These are phyloP conservation scores for Gilbertella persicaria DNA, from an alignment of 371 early-diverging fungal species.

Conservation along the genomic window DNA sequence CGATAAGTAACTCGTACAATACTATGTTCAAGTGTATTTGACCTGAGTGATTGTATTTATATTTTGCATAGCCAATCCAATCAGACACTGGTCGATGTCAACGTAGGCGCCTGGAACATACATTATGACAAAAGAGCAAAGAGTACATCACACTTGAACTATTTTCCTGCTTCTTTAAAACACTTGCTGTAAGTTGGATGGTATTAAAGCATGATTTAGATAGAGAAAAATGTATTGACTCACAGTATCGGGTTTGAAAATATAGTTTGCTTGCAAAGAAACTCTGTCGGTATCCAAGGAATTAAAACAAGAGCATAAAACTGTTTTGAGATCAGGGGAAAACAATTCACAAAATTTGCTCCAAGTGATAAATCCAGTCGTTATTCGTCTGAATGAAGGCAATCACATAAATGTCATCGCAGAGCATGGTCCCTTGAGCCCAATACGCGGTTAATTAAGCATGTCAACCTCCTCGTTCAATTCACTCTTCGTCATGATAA, in stretches of 20 bases:
- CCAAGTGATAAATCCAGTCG: slow-evolving; percentile 23
- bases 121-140: slow-evolving; percentile 34
- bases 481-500: too few species aligned
- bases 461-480: too few species aligned
- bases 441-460: too few species aligned
- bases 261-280: slow-evolving; percentile 31
- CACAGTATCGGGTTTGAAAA: slow-evolving; percentile 29
- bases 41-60: slow-evolving; percentile 17
- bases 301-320: slow-evolving; percentile 23
- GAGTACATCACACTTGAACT: slow-evolving; percentile 25
- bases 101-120: slow-evolving; percentile 29
- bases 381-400: slow-evolving; percentile 29
- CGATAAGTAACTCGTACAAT: slow-evolving; percentile 27
- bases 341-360: slow-evolving; percentile 19
- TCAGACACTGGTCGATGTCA: slow-evolving; percentile 35
- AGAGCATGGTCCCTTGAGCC: slow-evolving; percentile 25
- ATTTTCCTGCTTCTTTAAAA: slow-evolving; percentile 33
- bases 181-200: slow-evolving; percentile 33
- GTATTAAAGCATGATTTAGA: slow-evolving; percentile 25
- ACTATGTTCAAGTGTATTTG: slow-evolving; percentile 20
- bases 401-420: slow-evolving; percentile 24
- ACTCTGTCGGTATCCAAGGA: slow-evolving; percentile 22
- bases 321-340: slow-evolving; percentile 24
- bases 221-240: slow-evolving; percentile 24
- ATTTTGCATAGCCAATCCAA: slow-evolving; percentile 24